Conservation (phyloP, 768 basidiomycete species). For the Candolleomyces aberdarensis region DNA sequence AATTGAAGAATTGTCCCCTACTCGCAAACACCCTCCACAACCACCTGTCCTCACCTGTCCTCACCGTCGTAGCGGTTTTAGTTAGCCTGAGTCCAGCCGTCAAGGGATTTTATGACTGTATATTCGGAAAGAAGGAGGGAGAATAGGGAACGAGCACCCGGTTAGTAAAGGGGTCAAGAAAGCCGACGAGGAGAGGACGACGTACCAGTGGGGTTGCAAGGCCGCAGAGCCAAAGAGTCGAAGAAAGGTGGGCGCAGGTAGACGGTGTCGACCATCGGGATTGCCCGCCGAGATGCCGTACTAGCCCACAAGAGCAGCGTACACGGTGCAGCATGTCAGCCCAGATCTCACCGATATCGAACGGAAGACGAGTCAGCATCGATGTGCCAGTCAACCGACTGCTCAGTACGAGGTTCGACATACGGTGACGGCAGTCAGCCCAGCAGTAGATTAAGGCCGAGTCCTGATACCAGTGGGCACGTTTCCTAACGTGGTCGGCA, state of each 20-base stretch:
- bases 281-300: constrained; percentile 33
- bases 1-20: constrained; percentile 18
- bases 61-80: constrained; percentile 20
- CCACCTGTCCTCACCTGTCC: constrained; percentile 24
- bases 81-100: constrained; percentile 20
- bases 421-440: neutral
- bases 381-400: neutral
- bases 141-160: too few species aligned
- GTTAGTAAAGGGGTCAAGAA: too few species aligned
- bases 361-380: neutral
- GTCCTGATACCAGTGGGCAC: constrained; percentile 49
- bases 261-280: constrained; percentile 35
- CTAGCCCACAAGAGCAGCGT: constrained; percentile 31
- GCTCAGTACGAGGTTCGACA: neutral
- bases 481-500: constrained; percentile 54
- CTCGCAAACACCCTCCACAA: constrained; percentile 26
- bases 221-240: constrained; percentile 44
- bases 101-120: too few species aligned
- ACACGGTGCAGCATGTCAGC: constrained; percentile 40
- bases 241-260: constrained; percentile 44
- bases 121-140: too few species aligned
- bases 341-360: constrained; percentile 51
- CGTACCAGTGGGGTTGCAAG: constrained; percentile 40
- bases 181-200: too few species aligned
- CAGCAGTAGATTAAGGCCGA: constrained; percentile 45